Evolutionary conservation across 2,329 filamentous ascomycete genomes (phyloP), one percentile per base, ranked within the genome.

Genomic region (Curvularia sp.): DNA sequence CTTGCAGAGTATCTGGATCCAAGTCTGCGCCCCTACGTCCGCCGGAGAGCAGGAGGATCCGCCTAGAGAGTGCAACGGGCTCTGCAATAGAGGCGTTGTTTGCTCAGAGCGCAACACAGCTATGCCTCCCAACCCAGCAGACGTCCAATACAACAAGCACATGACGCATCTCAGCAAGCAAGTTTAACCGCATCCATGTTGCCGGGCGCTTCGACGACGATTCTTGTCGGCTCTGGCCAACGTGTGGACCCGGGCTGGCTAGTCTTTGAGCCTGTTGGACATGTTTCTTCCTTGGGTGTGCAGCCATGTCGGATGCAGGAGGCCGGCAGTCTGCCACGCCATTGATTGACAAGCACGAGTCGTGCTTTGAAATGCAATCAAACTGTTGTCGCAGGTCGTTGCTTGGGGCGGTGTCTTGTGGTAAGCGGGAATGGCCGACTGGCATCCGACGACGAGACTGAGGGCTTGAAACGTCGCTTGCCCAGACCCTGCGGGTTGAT

Each of bases 241-340:
- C 32, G 49, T 39, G 49, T 59, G 53, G 56, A 53, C 47, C 53
- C 53, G 27, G 5, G 9, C 15, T 21, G 42, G 42, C 41, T 36
- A 48, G 47, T 43, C 46, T 34, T 58, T 53, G 48, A 54, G 49
- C 49, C 59, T 48, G 63, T 66, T 68, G 67, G 66, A 57, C 47
- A 64, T 66, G 60, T 66, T 66, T 65, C 64, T 65, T 63, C 53
- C 60, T 64, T 57, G 53, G 56, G 39, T 50, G 43, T 56, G 45
- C 61, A 49, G 52, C 64, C 51, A 59, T 46, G 46, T 64, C 60
- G 49, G 57, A 49, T 55, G 42, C 54, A 58, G 34, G 39, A 54
- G 42, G 57, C 36, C 53, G 46, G 25, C 46, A 41, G 45, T 36
- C 39, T 59, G 53, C 45, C 27, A 54, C 51, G 38, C 28, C 50